phyloP scores from a whole-genome alignment of 2,329 filamentous ascomycete genomes.

The Metarhizium humberi region DNA sequence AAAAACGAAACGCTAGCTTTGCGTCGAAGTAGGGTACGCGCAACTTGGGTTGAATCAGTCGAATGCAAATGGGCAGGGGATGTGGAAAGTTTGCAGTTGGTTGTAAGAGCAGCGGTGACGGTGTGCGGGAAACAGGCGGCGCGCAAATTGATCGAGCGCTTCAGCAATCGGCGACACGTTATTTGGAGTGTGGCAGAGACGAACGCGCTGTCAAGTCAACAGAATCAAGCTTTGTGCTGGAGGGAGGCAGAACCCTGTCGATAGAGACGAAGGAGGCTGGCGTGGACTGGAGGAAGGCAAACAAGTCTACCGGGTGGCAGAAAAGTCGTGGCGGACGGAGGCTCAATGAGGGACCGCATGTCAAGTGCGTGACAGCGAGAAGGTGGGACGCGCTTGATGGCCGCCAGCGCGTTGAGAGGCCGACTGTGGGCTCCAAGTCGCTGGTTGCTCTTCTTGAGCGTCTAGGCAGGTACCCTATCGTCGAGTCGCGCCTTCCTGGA shows the following conservation, averaged over 20 bases:
- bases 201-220: neutral
- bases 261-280: neutral
- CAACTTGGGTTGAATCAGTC: neutral
- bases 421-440: slow-evolving; percentile 1
- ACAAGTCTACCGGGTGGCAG: neutral
- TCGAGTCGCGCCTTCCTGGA: no score
- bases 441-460: neutral
- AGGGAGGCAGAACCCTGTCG: neutral
- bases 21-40: neutral
- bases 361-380: neutral
- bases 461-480: no score
- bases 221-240: neutral
- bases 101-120: slow-evolving; percentile 4
- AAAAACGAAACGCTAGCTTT: neutral
- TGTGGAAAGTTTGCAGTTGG: slow-evolving; percentile 4
- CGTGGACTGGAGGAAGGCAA: neutral
- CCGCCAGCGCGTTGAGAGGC: slow-evolving; percentile 21
- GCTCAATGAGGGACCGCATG: neutral
- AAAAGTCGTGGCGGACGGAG: neutral
- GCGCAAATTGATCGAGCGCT: slow-evolving; percentile 4
- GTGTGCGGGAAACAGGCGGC: neutral
- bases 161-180: slow-evolving; percentile 1
- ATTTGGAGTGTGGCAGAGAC: neutral
- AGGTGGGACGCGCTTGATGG: slow-evolving; percentile 17
- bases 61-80: slow-evolving; percentile 1